Evolutionary conservation across 192 early-diverging fungal genomes (phyloP).

Genomic region (Backusella morwellensis): DNA sequence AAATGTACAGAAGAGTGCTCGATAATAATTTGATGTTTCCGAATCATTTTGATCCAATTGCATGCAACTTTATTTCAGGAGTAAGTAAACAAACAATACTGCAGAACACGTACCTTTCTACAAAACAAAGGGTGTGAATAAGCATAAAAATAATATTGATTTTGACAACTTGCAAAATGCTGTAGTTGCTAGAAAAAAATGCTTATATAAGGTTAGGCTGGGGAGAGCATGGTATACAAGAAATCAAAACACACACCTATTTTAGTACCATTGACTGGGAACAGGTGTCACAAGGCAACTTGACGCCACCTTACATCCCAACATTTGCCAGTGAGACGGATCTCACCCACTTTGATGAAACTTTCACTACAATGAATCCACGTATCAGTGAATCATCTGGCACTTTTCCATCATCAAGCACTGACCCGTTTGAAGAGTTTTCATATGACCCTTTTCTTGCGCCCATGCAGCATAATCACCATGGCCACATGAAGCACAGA

Average conservation of each 20-base stretch:
- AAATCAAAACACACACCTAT: constrained; percentile 70
- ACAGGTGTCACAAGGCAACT: constrained; percentile 55
- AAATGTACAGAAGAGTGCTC: constrained; percentile 56
- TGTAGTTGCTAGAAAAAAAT: constrained; percentile 54
- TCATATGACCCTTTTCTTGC: constrained; percentile 4
- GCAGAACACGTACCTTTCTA: not conserved
- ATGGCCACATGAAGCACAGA: not conserved
- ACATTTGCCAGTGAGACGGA: constrained; percentile 50
- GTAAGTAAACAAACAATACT: constrained; percentile 30
- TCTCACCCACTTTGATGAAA: constrained; percentile 53
- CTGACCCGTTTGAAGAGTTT: constrained; percentile 19
- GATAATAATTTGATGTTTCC: constrained; percentile 52
- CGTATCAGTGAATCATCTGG: constrained; percentile 31
- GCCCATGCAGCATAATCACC: not conserved
- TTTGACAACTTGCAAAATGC: constrained; percentile 33
- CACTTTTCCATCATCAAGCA: not conserved
- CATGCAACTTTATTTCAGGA: constrained; percentile 41
- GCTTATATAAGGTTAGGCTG: constrained; percentile 60
- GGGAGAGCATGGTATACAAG: constrained; percentile 53
- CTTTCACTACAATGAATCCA: constrained; percentile 48
- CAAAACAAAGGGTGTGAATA: not conserved
- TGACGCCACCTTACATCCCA: constrained; percentile 62
- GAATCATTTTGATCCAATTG: constrained; percentile 36
- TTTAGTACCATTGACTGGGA: constrained; percentile 70
- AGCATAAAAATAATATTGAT: not conserved